Conservation (phyloP, 768 basidiomycete species). For the Trichaptum fuscoviolaceum region DNA sequence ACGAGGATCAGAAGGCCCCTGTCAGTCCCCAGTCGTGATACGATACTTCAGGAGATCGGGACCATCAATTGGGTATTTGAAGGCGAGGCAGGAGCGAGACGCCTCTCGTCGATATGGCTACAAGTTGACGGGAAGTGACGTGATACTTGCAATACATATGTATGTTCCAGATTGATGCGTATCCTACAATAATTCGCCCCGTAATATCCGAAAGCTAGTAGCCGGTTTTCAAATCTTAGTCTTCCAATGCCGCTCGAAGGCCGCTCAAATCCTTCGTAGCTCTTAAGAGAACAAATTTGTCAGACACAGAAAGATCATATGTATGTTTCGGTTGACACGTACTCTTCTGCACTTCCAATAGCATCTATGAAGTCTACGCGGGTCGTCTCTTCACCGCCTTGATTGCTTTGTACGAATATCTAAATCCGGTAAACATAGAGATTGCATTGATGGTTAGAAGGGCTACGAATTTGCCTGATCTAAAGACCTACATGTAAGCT, state of each 20-base stretch:
- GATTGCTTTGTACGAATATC: conserved; percentile 69
- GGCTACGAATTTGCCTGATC: neutral
- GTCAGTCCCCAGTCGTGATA: neutral
- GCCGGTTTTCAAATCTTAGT: neutral
- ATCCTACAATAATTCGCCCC: neutral
- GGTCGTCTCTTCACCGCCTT: conserved; percentile 58
- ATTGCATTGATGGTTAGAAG: neutral
- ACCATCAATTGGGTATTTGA: conserved; percentile 44
- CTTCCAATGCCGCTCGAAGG: conserved; percentile 13
- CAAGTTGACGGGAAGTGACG: conserved; percentile 66
- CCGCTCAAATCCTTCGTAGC: conserved; percentile 35
- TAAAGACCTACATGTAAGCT: conserved; percentile 52
- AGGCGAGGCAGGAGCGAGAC: conserved; percentile 65
- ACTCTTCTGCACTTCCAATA: conserved; percentile 56
- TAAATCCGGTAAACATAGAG: conserved; percentile 27
- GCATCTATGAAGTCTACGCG: conserved; percentile 65
- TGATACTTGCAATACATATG: neutral
- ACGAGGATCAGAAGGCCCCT: too few species aligned
- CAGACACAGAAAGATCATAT: conserved; percentile 3
- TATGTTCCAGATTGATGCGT: neutral
- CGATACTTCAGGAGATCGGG: neutral
- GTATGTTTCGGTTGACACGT: conserved; percentile 21
- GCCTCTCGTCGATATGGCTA: conserved; percentile 81
- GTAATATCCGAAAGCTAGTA: neutral
- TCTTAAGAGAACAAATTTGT: conserved; percentile 16